Evolutionary conservation across 345 rosid genomes (phyloP).

Genomic region (Xanthoceras sorbifolium): DNA sequence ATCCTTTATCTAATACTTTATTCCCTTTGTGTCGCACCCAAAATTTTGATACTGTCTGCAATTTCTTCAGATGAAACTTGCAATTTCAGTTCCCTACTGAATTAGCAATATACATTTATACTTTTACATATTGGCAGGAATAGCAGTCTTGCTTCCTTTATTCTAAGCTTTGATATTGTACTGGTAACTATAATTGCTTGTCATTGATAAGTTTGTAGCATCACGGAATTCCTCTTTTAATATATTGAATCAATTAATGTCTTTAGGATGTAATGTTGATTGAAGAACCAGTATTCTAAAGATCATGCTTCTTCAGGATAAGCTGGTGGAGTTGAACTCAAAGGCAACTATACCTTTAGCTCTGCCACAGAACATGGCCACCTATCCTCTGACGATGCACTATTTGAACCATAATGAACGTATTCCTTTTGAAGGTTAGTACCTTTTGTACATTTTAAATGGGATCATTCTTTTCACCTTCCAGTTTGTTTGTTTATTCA

Average conservation of each 20-base stretch:
- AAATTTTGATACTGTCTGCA: not conserved
- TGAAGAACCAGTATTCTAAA: slow-evolving; percentile 49
- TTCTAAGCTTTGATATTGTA: not conserved
- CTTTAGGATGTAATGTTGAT: slow-evolving; percentile 44
- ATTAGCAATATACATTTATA: not conserved
- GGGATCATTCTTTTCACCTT: not conserved
- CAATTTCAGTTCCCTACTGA: not conserved
- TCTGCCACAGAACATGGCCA: slow-evolving; percentile 49
- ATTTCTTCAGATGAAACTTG: slow-evolving; percentile 4
- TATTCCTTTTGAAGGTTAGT: slow-evolving; percentile 57
- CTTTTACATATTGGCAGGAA: not conserved
- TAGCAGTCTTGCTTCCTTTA: not conserved
- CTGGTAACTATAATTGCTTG: not conserved
- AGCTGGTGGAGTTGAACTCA: slow-evolving; percentile 61
- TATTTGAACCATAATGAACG: slow-evolving; percentile 45
- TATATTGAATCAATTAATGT: slow-evolving; percentile 38
- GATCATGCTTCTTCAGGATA: slow-evolving; percentile 64
- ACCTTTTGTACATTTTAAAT: not conserved
- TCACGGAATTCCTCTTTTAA: slow-evolving; percentile 23
- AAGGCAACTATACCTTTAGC: slow-evolving; percentile 49
- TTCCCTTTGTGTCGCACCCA: not conserved
- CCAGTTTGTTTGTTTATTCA: not conserved
- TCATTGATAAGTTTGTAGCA: slow-evolving; percentile 8
- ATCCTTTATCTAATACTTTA: not conserved
- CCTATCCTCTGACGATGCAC: slow-evolving; percentile 52